Evolutionary conservation across 169 alveolate species (phyloP), one percentile per base, ranked within the genome.

Genomic region (Amoebophrya sp.): DNA sequence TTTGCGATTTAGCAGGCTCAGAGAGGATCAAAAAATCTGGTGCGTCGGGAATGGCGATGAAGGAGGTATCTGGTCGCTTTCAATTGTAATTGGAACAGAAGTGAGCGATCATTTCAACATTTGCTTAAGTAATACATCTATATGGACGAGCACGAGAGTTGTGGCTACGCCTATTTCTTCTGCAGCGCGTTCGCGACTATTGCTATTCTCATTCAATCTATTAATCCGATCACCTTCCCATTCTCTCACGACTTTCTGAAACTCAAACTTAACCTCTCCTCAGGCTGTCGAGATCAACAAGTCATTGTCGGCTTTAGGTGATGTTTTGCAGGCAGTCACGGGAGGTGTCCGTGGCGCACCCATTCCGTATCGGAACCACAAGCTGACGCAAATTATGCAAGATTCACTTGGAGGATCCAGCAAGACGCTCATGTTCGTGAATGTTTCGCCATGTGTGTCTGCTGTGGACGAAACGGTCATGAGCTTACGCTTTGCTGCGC

Each of bases 361-460:
- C 40, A 39, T 89, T 36, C 55, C 91, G 33, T 89, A 89, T 55
- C 0, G 94, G 89, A 92, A 92, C 55, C 94, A 92, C 53, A 89
- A 92, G 91, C 92, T 92, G 55, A 92, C 94, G 40, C 91, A 76
- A 47, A 76, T 92, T 90, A 92, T 92, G 94, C 94, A 92, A 47
- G 94, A 92, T 91, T 89, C 92, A 29, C 34, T 92, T 40, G 91
- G 91, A 6, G 91, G 91, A 47, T 40, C 55, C 34, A 92, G 92
- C 0, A 92, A 92, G 89, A 92, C 94, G 78, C 47, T 92, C 53
- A 92, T 92, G 94, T 92, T 92, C 89, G 92, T 92, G 83, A 92
- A 92, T 65, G 76, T 91, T 39, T 89, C 92, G 24, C 94, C 94
- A 14, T 91, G 92, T 24, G 41, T 89, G 76, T 89, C 94, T 78